Conservation (phyloP, 2,329 filamentous ascomycete species). For the Botryosphaeria dothidea region DNA sequence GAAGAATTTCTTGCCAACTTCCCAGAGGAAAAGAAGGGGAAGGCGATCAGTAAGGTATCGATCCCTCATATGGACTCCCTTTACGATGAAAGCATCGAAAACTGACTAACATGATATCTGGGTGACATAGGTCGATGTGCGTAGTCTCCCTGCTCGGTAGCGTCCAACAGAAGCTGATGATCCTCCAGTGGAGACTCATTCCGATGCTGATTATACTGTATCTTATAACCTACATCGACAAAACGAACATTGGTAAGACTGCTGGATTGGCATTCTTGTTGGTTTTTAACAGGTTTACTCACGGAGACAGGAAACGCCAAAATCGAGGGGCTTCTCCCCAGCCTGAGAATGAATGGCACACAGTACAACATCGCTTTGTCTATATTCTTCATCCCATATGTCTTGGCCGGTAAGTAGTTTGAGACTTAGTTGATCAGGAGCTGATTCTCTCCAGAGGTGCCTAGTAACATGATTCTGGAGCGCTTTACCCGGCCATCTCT, state of each 20-base stretch:
- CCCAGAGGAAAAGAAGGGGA: constrained; percentile 25
- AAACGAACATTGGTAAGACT: constrained; percentile 23
- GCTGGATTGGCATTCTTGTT: not conserved
- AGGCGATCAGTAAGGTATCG: constrained; percentile 27
- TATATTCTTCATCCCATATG: constrained; percentile 58
- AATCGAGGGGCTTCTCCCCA: constrained; percentile 31
- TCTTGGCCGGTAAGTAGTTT: constrained; percentile 32
- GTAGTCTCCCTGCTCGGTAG: not conserved
- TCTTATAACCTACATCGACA: constrained; percentile 33
- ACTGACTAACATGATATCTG: not conserved
- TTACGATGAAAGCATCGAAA: not conserved
- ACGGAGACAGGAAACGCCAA: constrained; percentile 43
- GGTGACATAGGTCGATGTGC: not conserved
- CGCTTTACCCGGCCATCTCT: constrained; percentile 49
- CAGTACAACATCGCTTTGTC: constrained; percentile 64
- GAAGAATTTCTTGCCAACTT: constrained; percentile 30
- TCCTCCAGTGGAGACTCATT: constrained; percentile 24
- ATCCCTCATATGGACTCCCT: no score
- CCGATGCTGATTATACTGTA: constrained; percentile 30
- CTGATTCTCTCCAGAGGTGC: constrained; percentile 32
- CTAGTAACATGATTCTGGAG: constrained; percentile 61
- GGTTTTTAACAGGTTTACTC: no score
- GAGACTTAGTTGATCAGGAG: no score
- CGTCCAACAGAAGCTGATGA: not conserved
- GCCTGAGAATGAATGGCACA: constrained; percentile 45